Conservation (phyloP, 441 rosid genomes). For the Populus hybrid region DNA sequence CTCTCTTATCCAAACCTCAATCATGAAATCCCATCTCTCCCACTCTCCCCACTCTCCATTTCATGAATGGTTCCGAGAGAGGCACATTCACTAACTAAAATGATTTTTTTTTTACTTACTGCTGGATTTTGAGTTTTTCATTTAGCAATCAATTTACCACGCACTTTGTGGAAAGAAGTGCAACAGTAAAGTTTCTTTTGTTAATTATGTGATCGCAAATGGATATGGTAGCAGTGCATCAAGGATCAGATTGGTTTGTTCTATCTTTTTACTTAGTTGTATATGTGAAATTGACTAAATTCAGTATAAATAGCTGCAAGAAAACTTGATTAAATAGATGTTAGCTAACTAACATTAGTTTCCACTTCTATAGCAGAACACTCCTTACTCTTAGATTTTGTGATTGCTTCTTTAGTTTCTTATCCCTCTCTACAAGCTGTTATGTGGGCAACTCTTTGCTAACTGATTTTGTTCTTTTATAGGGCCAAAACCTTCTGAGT, state of each 20-base stretch:
- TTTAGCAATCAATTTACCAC: neutral
- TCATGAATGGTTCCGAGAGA: neutral
- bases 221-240: neutral
- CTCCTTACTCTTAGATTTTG: neutral
- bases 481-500: conserved; percentile 78
- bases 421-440: neutral
- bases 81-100: neutral
- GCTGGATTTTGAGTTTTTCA: neutral
- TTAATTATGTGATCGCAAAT: neutral
- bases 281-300: neutral
- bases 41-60: neutral
- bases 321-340: neutral
- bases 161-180: neutral
- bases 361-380: neutral
- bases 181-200: neutral
- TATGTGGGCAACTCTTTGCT: conserved; percentile 2
- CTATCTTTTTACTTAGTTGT: neutral
- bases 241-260: neutral
- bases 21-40: neutral
- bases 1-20: neutral
- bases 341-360: neutral
- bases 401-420: neutral
- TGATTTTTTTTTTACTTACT: neutral
- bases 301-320: neutral
- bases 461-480: conserved; percentile 20